Conservation (phyloP, 1,139 yeast genomes). For the Hemisphaericaspora xylanilytica region DNA sequence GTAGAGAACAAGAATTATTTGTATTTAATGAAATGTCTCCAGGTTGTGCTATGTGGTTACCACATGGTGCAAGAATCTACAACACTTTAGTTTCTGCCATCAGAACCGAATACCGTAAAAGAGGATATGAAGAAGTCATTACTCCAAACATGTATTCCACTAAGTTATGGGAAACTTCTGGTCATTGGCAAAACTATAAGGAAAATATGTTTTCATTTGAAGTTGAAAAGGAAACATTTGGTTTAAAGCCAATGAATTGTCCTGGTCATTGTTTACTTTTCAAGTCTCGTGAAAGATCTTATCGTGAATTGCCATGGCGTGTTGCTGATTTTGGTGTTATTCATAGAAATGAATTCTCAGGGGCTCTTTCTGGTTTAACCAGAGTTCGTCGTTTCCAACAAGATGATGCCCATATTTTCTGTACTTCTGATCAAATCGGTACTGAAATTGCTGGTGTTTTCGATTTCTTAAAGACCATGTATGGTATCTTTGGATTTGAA, state of each 20-base stretch:
- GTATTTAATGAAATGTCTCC: constrained; percentile 96
- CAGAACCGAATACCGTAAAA: constrained; percentile 77
- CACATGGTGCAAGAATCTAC: constrained; percentile 96
- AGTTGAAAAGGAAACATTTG: constrained; percentile 85
- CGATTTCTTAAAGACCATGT: constrained; percentile 74
- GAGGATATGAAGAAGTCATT: constrained; percentile 96
- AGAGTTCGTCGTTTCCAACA: constrained; percentile 98
- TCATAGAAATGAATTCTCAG: constrained; percentile 94
- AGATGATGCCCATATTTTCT: constrained; percentile 97
- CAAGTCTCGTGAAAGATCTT: constrained; percentile 83
- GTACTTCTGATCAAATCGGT: constrained; percentile 84
- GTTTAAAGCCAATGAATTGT: constrained; percentile 97
- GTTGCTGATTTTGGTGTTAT: constrained; percentile 94
- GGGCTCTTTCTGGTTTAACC: constrained; percentile 81
- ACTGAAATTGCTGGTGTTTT: constrained; percentile 76
- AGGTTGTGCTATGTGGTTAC: constrained; percentile 96
- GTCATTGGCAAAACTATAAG: constrained; percentile 97
- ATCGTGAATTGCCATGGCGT: constrained; percentile 93
- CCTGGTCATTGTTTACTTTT: constrained; percentile 96
- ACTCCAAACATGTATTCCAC: constrained; percentile 97
- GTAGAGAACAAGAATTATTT: constrained; percentile 94
- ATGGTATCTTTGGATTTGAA: constrained; percentile 83
- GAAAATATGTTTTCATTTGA: constrained; percentile 97
- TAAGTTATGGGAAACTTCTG: constrained; percentile 95
- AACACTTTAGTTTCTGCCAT: constrained; percentile 75